These are phyloP conservation scores for Coffea eugenioides DNA, from an alignment of 257 asterid genomes.

Conservation along the genomic window DNA sequence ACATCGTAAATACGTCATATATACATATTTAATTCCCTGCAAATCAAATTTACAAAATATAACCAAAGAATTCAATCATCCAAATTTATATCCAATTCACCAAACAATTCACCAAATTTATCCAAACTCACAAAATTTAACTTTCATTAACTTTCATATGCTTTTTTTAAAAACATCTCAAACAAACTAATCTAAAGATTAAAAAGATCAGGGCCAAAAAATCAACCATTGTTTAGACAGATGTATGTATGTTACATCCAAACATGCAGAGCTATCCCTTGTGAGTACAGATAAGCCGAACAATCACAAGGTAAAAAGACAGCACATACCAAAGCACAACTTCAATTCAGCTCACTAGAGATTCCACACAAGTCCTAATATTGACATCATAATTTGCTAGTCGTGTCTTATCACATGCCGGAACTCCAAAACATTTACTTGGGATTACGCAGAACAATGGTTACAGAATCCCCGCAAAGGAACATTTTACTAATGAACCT, in stretches of 20 bases:
- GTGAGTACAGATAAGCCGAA: neutral
- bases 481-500: slow-evolving; percentile 92
- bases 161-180: too few species aligned
- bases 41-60: too few species aligned
- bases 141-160: too few species aligned
- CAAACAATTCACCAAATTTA: too few species aligned
- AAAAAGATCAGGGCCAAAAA: neutral
- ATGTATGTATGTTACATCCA: neutral
- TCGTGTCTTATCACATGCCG: neutral
- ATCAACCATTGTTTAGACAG: neutral
- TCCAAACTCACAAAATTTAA: too few species aligned
- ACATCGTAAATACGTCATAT: too few species aligned
- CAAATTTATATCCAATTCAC: too few species aligned
- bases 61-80: too few species aligned
- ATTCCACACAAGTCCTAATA: neutral
- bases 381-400: neutral
- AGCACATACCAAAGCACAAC: neutral
- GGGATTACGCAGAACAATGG: slow-evolving; percentile 70
- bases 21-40: too few species aligned
- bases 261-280: neutral
- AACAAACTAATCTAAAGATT: too few species aligned
- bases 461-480: slow-evolving; percentile 56
- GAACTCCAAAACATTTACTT: slow-evolving; percentile 31
- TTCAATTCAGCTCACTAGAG: neutral
- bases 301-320: neutral